phyloP scores from a whole-genome alignment of 306 rosid genomes.

The Dryas alaskensis region DNA sequence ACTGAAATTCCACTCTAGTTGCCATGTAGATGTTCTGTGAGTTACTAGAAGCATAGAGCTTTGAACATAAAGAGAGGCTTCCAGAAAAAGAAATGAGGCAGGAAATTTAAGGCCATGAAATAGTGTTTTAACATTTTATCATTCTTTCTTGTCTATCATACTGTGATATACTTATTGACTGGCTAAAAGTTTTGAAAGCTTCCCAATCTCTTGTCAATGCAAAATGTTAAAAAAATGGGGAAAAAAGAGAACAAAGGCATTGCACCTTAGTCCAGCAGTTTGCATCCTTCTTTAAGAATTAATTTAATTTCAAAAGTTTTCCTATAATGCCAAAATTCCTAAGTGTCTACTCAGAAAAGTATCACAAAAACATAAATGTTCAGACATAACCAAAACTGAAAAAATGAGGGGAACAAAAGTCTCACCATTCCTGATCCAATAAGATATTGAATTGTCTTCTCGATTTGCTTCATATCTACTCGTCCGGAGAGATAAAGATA shows the following conservation, averaged over 20 bases:
- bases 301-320: not conserved
- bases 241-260: not conserved
- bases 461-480: conserved; percentile 55
- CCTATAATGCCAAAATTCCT: not conserved
- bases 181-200: not conserved
- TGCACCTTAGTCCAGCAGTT: not conserved
- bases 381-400: conserved; percentile 6
- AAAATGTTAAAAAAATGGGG: not conserved
- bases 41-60: not conserved
- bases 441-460: conserved; percentile 53
- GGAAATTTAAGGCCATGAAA: not conserved
- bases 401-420: not conserved
- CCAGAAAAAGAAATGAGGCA: not conserved
- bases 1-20: not conserved
- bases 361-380: not conserved
- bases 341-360: not conserved
- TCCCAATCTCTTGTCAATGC: not conserved
- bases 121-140: not conserved
- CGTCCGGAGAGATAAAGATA: conserved; percentile 58
- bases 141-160: not conserved
- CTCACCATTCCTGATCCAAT: conserved; percentile 67
- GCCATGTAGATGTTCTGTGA: not conserved
- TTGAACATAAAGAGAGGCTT: not conserved
- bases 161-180: not conserved
- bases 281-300: not conserved